Evolutionary conservation across 2,329 filamentous ascomycete species (phyloP), one percentile per base, ranked within the genome.

Genomic region (Ramichloridium luteum): DNA sequence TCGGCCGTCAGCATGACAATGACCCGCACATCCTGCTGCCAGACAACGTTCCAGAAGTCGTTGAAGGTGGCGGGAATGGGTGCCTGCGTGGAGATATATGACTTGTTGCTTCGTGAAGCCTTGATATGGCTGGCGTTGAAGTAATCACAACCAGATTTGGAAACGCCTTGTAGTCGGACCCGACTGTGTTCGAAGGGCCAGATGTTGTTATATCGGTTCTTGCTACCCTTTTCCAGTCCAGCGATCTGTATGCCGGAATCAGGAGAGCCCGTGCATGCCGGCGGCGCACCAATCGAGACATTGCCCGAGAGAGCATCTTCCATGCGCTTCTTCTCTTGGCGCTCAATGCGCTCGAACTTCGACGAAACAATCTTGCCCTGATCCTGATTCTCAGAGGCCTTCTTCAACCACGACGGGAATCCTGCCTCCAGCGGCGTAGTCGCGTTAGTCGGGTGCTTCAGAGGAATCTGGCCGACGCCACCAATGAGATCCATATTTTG

Each of bases 161-260:
- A 61, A 20, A 78, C 72, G 25, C 74, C 72, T 43, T 80, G 68
- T 28, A 98, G 59, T 43, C 74, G 84, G 32, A 98, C 90, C 37
- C 90, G 68, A 3, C 84, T 77, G 56, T 98, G 90, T 50, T 96
- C 88, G 53, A 92, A 98, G 0, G 90, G 90, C 59, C 93, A 77
- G 34, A 96, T 94, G 46, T 94, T 92, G 61, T 94, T 96, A 63
- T 98, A 98, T 6, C 90, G 74, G 48, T 98, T 98, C 63, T 96
- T 96, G 12, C 69, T 74, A 5, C 90, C 90, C 55, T 94, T 90
- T 50, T 98, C 90, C 16, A 98, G 80, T 5, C 90, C 90, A 0
- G 82, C 90, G 31, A 98, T 74, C 46, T 83, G 79, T 5, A 92
- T 72, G 5, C 29, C 33, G 58, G 50, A 27, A 1, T 56, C 45